Percentiles rank a stretch among this genome's conserved stretches.
Evolutionary conservation across 1,284 basidiomycete genomes (phyloP).

Genomic region (Sphaerobolus stellatus): DNA sequence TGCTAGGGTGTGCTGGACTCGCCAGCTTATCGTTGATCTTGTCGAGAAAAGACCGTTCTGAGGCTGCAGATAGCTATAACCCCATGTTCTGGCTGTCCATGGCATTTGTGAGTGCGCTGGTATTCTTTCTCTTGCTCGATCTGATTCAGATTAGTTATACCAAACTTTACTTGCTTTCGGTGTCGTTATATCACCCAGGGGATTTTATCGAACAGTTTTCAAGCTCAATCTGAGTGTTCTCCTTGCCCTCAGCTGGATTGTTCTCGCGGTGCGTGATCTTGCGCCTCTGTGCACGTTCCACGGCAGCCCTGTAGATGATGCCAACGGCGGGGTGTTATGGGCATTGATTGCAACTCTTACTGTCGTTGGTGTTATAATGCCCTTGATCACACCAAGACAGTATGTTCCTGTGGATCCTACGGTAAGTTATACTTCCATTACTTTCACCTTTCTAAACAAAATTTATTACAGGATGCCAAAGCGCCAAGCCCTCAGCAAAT

Average conservation of each 20-base stretch:
- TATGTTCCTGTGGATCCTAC: slow-evolving; percentile 19
- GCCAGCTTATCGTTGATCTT: not conserved
- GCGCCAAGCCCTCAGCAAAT: slow-evolving; percentile 37
- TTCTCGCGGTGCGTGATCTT: slow-evolving; percentile 17
- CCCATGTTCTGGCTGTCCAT: not conserved
- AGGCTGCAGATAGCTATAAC: not conserved
- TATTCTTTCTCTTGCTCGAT: not conserved
- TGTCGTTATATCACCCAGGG: not conserved
- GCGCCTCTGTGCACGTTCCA: slow-evolving; percentile 16
- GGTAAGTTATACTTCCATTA: slow-evolving; percentile 21
- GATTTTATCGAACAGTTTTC: not conserved
- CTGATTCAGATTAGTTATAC: not conserved
- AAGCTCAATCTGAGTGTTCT: slow-evolving; percentile 13
- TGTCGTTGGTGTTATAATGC: slow-evolving; percentile 18
- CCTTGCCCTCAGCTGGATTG: slow-evolving; percentile 14
- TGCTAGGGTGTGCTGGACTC: not conserved
- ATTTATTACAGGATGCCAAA: slow-evolving; percentile 22
- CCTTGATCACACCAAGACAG: slow-evolving; percentile 16
- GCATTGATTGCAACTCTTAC: slow-evolving; percentile 14
- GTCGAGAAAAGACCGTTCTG: not conserved
- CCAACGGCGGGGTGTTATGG: slow-evolving; percentile 18
- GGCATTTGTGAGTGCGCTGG: not conserved
- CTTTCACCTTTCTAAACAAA: not conserved
- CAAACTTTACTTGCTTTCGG: not conserved
- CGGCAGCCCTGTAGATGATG: slow-evolving; percentile 9